A percentile compares a stretch with the other conserved stretches of the same genome.
phyloP scores from a whole-genome alignment of 306 rosid species.

The Gleditsia sinensis region DNA sequence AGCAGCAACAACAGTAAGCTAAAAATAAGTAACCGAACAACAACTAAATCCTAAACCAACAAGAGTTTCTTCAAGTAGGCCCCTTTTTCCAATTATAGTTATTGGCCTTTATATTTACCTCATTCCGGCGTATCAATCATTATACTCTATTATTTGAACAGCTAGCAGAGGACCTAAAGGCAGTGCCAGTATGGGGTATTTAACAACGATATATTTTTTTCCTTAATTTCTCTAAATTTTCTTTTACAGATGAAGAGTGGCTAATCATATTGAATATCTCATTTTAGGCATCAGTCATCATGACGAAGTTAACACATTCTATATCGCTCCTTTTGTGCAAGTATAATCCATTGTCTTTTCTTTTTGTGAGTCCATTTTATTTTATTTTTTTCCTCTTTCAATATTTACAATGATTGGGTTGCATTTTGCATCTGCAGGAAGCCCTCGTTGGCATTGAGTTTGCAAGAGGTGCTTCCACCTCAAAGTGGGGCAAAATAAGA shows the following conservation, averaged over 20 bases:
- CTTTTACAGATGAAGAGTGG: no score
- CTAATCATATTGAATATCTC: no score
- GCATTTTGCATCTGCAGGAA: no score
- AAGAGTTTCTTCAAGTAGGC: conserved; percentile 89
- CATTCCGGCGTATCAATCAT: no score
- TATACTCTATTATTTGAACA: conserved; percentile 38
- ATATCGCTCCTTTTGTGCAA: conserved; percentile 60
- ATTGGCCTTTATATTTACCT: not conserved
- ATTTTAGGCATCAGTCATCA: conserved; percentile 75
- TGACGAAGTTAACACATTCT: conserved; percentile 61
- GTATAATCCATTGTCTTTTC: no score
- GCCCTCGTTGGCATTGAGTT: conserved; percentile 91
- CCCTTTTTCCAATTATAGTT: conserved; percentile 19
- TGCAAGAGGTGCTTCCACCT: conserved; percentile 66
- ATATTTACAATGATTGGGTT: no score
- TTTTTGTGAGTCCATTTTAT: no score
- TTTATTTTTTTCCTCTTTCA: no score
- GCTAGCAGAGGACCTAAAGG: conserved; percentile 80
- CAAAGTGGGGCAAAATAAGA: conserved; percentile 75
- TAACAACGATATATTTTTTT: conserved; percentile 72
- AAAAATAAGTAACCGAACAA: no score
- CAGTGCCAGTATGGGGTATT: conserved; percentile 90
- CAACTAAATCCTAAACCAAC: no score
- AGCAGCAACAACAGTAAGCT: no score
- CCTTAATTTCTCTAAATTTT: not conserved